These are phyloP conservation scores for Boletales sp. DNA, from an alignment of 768 basidiomycete species.

Conservation along the genomic window DNA sequence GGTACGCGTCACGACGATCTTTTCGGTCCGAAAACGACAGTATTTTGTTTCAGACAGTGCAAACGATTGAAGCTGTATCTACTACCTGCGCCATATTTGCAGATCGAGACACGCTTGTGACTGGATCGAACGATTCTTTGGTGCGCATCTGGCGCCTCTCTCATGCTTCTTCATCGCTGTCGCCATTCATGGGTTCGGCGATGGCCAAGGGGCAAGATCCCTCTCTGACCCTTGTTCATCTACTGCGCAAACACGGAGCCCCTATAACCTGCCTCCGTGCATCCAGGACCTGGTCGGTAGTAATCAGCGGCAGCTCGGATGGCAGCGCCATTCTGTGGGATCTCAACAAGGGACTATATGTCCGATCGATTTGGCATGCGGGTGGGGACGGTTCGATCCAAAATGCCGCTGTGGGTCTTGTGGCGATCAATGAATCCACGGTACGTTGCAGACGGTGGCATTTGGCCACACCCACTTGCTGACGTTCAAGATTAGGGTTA, in stretches of 20 bases:
- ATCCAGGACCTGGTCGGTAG: constrained; percentile 78
- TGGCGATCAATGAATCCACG: constrained; percentile 82
- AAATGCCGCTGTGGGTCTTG: constrained; percentile 53
- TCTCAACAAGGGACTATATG: constrained; percentile 77
- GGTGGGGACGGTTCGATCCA: constrained; percentile 21
- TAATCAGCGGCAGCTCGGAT: constrained; percentile 81
- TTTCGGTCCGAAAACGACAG: not conserved
- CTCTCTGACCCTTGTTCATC: constrained; percentile 52
- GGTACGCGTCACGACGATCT: constrained; percentile 32
- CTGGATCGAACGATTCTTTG: constrained; percentile 75
- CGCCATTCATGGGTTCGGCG: constrained; percentile 20
- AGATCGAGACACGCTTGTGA: constrained; percentile 68
- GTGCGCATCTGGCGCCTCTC: constrained; percentile 79
- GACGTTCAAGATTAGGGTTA: constrained; percentile 58
- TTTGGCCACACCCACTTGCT: not conserved
- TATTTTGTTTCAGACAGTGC: constrained; percentile 49
- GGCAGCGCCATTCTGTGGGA: constrained; percentile 90
- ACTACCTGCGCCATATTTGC: constrained; percentile 78
- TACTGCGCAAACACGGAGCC: constrained; percentile 78
- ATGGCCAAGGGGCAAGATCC: constrained; percentile 21
- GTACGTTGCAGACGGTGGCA: constrained; percentile 40
- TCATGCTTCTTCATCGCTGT: constrained; percentile 25
- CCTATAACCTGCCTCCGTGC: constrained; percentile 65
- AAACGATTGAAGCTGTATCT: constrained; percentile 71
- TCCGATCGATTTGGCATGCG: constrained; percentile 75